Percentiles rank a stretch among this genome's conserved stretches.
Evolutionary conservation across 2,329 filamentous ascomycete genomes (phyloP).

Genomic region (Phoma sp.): DNA sequence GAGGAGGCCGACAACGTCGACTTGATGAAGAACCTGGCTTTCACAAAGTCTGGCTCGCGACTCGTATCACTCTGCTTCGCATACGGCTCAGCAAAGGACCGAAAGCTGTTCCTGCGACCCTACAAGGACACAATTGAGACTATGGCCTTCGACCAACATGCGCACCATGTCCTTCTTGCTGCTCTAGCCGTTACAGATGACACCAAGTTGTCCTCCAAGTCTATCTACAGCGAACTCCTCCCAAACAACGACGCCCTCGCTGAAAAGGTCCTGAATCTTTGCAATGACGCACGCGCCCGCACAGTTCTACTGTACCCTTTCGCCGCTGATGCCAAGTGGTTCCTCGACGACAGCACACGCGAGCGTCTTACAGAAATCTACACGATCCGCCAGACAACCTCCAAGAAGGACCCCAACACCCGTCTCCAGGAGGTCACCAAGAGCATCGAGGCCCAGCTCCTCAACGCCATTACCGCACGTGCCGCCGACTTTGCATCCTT

Average conservation of each 20-base stretch:
- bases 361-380: constrained; percentile 78
- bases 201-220: constrained; percentile 84
- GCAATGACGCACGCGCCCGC: constrained; percentile 69
- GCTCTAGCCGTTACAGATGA: constrained; percentile 94
- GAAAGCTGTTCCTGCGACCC: constrained; percentile 83
- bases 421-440: constrained; percentile 79
- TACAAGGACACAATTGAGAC: constrained; percentile 89
- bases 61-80: constrained; percentile 83
- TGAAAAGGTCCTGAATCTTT: constrained; percentile 69
- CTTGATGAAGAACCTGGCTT: constrained; percentile 91
- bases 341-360: constrained; percentile 67
- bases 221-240: constrained; percentile 85
- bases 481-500: constrained; percentile 73
- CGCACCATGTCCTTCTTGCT: constrained; percentile 80
- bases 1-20: constrained; percentile 59
- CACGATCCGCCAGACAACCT: constrained; percentile 79
- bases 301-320: constrained; percentile 82
- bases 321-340: constrained; percentile 66
- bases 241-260: constrained; percentile 59
- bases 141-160: constrained; percentile 81
- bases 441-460: constrained; percentile 74
- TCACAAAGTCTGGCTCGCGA: constrained; percentile 86
- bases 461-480: constrained; percentile 74
- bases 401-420: constrained; percentile 85
- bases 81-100: constrained; percentile 87